A percentile compares a stretch with the other conserved stretches of the same genome.
Conservation (phyloP, 73 alveolate genomes). For the Uronychia setigera region DNA sequence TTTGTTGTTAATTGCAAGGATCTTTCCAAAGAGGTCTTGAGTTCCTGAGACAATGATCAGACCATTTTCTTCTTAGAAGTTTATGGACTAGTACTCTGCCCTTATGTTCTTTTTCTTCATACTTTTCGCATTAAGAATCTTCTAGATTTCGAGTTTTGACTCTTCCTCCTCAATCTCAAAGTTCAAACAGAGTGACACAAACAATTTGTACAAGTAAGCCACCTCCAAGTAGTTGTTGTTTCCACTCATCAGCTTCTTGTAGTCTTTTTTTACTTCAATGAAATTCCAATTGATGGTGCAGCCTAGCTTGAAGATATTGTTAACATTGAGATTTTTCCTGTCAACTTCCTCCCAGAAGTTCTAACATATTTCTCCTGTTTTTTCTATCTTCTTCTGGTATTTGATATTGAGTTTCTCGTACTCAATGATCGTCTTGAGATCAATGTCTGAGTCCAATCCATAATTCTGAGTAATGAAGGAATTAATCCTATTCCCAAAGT, state of each 20-base stretch:
- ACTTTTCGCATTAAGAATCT: too few relatives aligned
- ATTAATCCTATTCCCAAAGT: conserved; percentile 26
- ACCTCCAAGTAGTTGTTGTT: too few relatives aligned
- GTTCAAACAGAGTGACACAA: too few relatives aligned
- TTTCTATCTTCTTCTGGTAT: conserved; percentile 41
- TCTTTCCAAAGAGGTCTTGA: too few relatives aligned
- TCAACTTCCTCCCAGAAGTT: conserved; percentile 43
- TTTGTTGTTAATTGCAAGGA: too few relatives aligned
- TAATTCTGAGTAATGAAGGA: conserved; percentile 15
- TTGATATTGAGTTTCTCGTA: conserved; percentile 46
- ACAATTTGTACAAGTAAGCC: too few relatives aligned
- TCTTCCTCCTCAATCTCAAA: too few relatives aligned
- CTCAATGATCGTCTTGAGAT: conserved; percentile 31
- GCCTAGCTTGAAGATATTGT: conserved; percentile 35
- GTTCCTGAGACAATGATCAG: too few relatives aligned
- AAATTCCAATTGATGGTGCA: conserved; percentile 28
- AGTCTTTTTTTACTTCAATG: conserved; percentile 20
- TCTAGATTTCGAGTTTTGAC: too few relatives aligned
- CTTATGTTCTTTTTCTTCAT: too few relatives aligned
- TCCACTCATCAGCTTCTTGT: conserved; percentile 14
- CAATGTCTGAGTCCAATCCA: conserved; percentile 31
- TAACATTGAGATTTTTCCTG: conserved; percentile 31
- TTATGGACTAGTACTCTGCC: too few relatives aligned
- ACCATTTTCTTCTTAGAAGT: too few relatives aligned
- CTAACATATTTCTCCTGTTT: conserved; percentile 39